These are phyloP conservation scores for Epichloe festucae DNA, from an alignment of 2,329 filamentous ascomycete species.

Conservation along the genomic window DNA sequence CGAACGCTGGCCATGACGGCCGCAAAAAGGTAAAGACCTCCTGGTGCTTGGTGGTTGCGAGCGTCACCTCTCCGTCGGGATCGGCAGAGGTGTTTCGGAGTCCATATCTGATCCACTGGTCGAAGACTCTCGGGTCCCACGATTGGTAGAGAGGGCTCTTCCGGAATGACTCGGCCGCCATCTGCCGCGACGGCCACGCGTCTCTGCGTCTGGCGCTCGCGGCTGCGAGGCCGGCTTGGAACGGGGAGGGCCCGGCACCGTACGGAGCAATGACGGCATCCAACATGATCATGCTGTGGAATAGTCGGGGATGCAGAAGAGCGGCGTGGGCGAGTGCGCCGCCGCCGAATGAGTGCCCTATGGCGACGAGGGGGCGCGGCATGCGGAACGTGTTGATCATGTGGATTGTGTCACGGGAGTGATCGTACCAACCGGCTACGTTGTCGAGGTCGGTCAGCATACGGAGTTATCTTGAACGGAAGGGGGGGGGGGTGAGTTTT, in stretches of 20 bases:
- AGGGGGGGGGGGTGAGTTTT: too few relatives aligned
- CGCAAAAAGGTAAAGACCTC: constrained; percentile 63
- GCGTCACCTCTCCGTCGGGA: constrained; percentile 42
- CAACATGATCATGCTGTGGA: constrained; percentile 63
- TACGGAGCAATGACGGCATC: constrained; percentile 62
- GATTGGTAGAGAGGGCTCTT: constrained; percentile 57
- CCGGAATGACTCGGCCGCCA: constrained; percentile 53
- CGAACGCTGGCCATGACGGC: constrained; percentile 37
- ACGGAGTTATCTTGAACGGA: too few relatives aligned
- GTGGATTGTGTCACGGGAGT: constrained; percentile 70
- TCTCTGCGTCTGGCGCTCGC: constrained; percentile 64
- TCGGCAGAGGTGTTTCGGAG: constrained; percentile 46
- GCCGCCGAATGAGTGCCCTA: constrained; percentile 85
- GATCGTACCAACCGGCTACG: constrained; percentile 72
- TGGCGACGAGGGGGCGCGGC: constrained; percentile 67
- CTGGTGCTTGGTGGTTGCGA: constrained; percentile 75
- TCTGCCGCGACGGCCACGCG: constrained; percentile 63
- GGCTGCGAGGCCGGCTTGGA: constrained; percentile 30
- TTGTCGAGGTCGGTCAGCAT: too few relatives aligned
- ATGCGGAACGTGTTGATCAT: constrained; percentile 73
- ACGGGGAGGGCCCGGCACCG: constrained; percentile 24
- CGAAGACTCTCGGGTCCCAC: constrained; percentile 73
- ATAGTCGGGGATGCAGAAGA: constrained; percentile 67
- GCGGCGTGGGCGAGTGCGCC: constrained; percentile 59
- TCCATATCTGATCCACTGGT: constrained; percentile 49